Conservation (phyloP, 208 protist genomes). For the Herpetomonas tarakana region DNA sequence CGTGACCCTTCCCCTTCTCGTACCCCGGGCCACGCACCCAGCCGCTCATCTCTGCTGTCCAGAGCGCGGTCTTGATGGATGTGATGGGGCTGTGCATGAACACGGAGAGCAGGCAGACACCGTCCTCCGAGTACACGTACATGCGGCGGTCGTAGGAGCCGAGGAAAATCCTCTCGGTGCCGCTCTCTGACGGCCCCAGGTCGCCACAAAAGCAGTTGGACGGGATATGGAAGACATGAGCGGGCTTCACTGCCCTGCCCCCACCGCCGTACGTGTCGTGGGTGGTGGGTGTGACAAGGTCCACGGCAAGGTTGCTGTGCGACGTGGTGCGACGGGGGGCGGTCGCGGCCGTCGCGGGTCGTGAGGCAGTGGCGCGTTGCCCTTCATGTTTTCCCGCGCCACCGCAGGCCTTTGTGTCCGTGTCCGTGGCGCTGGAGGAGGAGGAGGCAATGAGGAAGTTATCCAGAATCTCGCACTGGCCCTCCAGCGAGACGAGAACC, state of each 20-base stretch:
- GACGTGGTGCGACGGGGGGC: conserved; percentile 5
- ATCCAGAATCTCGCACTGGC: conserved; percentile 81
- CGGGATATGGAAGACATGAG: conserved; percentile 62
- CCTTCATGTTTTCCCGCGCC: too few species aligned
- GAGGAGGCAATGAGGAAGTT: conserved; percentile 35
- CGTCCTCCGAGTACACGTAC: conserved; percentile 72
- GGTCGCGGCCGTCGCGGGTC: background rate
- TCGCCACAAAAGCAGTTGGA: conserved; percentile 81
- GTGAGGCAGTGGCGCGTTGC: background rate
- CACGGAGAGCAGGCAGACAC: conserved; percentile 60
- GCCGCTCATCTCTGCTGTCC: background rate
- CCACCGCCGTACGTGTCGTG: background rate
- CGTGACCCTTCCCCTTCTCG: background rate
- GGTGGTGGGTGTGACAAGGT: background rate
- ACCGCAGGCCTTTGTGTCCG: background rate
- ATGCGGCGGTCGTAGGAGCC: conserved; percentile 75
- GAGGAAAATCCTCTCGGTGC: conserved; percentile 50
- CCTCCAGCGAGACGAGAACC: conserved; percentile 83
- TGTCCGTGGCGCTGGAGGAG: background rate
- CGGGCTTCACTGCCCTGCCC: conserved; percentile 5
- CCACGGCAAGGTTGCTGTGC: conserved; percentile 11
- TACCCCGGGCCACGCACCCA: too few species aligned
- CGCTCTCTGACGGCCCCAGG: conserved; percentile 30
- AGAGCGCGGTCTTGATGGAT: conserved; percentile 35
- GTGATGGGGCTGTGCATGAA: conserved; percentile 76